phyloP scores from a whole-genome alignment of 169 alveolate species.

The Nephromyces sp. region DNA sequence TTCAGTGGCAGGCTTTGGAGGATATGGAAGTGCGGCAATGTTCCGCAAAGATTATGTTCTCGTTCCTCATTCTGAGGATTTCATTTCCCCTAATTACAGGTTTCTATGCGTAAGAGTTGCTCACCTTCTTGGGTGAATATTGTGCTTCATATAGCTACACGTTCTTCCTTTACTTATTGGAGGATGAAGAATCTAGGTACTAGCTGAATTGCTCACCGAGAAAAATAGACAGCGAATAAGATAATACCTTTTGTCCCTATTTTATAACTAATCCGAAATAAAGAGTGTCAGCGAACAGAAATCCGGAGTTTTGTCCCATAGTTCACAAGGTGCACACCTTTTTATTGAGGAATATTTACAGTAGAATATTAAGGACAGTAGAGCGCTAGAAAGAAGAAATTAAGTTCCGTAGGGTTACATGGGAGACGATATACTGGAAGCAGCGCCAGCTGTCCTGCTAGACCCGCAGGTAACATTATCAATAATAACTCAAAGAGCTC shows the following conservation, averaged over 20 bases:
- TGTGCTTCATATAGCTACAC: not conserved
- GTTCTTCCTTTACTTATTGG: not conserved
- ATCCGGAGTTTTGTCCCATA: constrained; percentile 57
- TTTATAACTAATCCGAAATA: too few relatives aligned
- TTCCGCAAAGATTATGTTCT: constrained; percentile 63
- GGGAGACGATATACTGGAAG: constrained; percentile 58
- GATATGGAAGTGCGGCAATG: constrained; percentile 65
- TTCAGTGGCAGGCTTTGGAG: constrained; percentile 73
- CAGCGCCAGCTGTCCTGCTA: constrained; percentile 68
- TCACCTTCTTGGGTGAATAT: not conserved
- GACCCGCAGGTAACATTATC: constrained; percentile 54
- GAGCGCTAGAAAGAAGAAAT: not conserved
- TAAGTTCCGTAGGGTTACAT: constrained; percentile 42
- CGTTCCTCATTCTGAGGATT: constrained; percentile 41
- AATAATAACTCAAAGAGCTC: too few relatives aligned
- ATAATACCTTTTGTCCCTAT: too few relatives aligned
- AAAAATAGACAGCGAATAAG: too few relatives aligned
- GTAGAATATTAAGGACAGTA: too few relatives aligned
- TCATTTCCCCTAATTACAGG: constrained; percentile 25
- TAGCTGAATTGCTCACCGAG: too few relatives aligned
- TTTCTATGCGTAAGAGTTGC: too few relatives aligned
- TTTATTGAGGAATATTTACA: too few relatives aligned
- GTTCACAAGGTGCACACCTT: constrained; percentile 55
- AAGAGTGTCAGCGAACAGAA: too few relatives aligned
- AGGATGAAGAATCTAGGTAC: not conserved